phyloP scores from a whole-genome alignment of 495 filamentous ascomycete genomes.

The Daldinia caldariorum region DNA sequence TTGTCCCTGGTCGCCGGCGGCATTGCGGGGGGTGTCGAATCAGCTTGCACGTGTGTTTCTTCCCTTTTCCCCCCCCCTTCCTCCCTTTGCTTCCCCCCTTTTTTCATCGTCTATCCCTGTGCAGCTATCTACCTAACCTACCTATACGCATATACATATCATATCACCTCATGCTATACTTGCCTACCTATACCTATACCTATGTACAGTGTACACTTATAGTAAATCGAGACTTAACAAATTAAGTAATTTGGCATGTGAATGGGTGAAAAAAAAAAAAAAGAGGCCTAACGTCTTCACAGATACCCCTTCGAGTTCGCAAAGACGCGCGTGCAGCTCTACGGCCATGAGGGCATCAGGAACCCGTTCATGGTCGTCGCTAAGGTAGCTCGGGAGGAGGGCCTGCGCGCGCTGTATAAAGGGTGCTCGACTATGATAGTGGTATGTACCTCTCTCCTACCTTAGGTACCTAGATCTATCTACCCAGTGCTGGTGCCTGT shows the following conservation, averaged over 20 bases:
- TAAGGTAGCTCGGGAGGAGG: constrained; percentile 57
- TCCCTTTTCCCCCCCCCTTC: not conserved
- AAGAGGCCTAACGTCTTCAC: not conserved
- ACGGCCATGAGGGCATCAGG: constrained; percentile 54
- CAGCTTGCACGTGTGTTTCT: constrained; percentile 54
- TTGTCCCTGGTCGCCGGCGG: constrained; percentile 65
- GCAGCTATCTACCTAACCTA: not conserved
- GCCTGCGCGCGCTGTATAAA: constrained; percentile 67
- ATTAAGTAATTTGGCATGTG: not conserved
- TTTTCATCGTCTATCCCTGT: not conserved
- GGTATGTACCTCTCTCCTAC: constrained; percentile 45
- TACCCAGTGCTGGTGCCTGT: not conserved
- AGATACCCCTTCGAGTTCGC: constrained; percentile 74
- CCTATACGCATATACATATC: not conserved
- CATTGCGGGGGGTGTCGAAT: constrained; percentile 65
- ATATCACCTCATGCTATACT: not conserved
- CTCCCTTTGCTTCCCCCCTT: not conserved
- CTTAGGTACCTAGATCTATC: not conserved
- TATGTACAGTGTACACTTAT: not conserved
- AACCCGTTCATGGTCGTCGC: constrained; percentile 64
- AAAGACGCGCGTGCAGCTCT: constrained; percentile 71
- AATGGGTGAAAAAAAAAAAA: not conserved
- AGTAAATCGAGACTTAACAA: not conserved
- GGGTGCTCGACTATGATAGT: constrained; percentile 70
- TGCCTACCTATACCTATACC: not conserved